phyloP scores from a whole-genome alignment of 2,329 filamentous ascomycete species.

The Chrysoporthe austroafricana region DNA sequence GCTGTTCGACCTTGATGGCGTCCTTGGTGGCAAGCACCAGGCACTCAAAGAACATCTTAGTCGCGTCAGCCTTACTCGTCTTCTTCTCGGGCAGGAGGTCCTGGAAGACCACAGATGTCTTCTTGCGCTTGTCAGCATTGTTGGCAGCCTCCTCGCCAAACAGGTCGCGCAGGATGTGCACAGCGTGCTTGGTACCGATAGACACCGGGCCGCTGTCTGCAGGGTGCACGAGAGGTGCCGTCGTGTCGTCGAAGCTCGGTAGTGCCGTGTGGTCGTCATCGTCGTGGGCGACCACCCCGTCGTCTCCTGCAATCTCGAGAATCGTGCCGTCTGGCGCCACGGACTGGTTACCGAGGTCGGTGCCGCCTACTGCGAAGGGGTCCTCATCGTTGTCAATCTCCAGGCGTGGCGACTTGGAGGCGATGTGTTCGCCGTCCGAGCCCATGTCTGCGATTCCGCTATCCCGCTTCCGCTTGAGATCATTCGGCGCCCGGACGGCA shows the following conservation, averaged over 20 bases:
- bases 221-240: conserved; percentile 75
- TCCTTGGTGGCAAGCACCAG: conserved; percentile 97
- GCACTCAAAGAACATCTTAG: conserved; percentile 99
- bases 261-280: conserved; percentile 53
- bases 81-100: conserved; percentile 81
- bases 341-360: conserved; percentile 57
- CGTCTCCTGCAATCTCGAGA: conserved; percentile 66
- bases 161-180: conserved; percentile 87
- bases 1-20: conserved; percentile 94
- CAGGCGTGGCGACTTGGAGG: conserved; percentile 70
- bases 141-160: conserved; percentile 76
- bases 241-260: conserved; percentile 79
- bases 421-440: conserved; percentile 64
- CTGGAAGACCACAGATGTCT: conserved; percentile 82
- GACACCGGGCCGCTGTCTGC: conserved; percentile 86
- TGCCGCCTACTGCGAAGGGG: conserved; percentile 49
- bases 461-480: conserved; percentile 92
- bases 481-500: conserved; percentile 73
- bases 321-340: conserved; percentile 64
- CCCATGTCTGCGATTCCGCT: conserved; percentile 80
- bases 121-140: conserved; percentile 73
- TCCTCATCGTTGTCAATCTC: conserved; percentile 71
- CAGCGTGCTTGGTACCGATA: conserved; percentile 90
- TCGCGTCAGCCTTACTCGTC: conserved; percentile 87
- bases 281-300: conserved; percentile 48